These are phyloP conservation scores for button mushroom (Agaricus bisporus) DNA, from an alignment of 768 basidiomycete genomes.

Conservation along the genomic window DNA sequence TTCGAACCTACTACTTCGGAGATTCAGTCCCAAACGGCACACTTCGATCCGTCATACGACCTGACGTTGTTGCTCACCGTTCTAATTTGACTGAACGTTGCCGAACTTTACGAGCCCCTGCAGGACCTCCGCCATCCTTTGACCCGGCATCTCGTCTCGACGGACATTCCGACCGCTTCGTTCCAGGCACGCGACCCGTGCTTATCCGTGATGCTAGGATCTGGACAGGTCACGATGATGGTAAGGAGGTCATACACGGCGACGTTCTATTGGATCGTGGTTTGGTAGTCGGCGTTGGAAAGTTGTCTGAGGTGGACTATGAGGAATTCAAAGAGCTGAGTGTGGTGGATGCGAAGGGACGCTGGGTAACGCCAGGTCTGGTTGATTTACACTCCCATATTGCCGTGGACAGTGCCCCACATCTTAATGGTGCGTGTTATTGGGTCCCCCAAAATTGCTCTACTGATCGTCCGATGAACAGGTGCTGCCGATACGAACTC, in stretches of 20 bases:
- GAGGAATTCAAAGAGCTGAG: conserved; percentile 17
- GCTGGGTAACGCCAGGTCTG: conserved; percentile 47
- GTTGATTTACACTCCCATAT: conserved; percentile 46
- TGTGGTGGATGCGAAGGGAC: conserved; percentile 50
- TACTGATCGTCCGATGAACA: conserved; percentile 2
- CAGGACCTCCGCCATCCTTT: conserved; percentile 20
- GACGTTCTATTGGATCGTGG: conserved; percentile 62
- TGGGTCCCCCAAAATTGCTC: not conserved
- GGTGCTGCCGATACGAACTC: conserved; percentile 57
- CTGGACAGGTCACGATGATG: conserved; percentile 67
- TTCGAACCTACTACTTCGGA: not conserved
- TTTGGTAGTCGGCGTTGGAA: conserved; percentile 51
- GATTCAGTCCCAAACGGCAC: not conserved
- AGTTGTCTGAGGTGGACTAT: conserved; percentile 17
- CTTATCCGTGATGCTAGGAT: conserved; percentile 66
- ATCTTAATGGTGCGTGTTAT: conserved; percentile 23
- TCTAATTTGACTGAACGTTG: conserved; percentile 11
- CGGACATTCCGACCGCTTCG: conserved; percentile 47
- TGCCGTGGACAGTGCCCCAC: conserved; percentile 26
- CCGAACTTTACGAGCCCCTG: conserved; percentile 15
- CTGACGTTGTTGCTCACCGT: conserved; percentile 2
- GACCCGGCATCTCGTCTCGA: conserved; percentile 12
- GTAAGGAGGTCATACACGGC: conserved; percentile 49
- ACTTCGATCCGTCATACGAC: not conserved
- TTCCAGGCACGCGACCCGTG: conserved; percentile 43